These are phyloP conservation scores for Podaxis sp. DNA, from an alignment of 768 basidiomycete genomes.

Conservation along the genomic window DNA sequence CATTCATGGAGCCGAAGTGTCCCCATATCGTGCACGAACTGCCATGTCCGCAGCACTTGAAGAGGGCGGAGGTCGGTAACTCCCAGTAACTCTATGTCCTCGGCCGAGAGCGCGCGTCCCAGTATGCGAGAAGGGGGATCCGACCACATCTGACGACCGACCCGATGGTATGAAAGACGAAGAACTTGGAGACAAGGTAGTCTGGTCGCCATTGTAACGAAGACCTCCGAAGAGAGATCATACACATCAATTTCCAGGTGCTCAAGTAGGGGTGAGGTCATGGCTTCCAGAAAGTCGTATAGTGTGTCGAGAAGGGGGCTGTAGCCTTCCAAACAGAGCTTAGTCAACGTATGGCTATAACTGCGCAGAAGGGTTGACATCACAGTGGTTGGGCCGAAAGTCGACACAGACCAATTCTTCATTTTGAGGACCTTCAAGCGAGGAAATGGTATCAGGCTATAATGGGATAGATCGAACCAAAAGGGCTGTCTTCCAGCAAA, in stretches of 20 bases:
- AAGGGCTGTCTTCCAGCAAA: not conserved
- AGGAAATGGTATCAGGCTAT: not conserved
- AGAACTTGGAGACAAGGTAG: not conserved
- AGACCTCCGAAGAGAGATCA: not conserved
- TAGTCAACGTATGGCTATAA: not conserved
- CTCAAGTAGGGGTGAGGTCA: not conserved
- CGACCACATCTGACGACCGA: not conserved
- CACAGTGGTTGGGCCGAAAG: not conserved
- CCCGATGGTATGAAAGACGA: not conserved
- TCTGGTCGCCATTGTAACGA: not conserved
- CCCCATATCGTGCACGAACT: not conserved
- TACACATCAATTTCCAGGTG: not conserved
- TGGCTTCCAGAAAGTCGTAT: not conserved
- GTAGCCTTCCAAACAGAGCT: not conserved
- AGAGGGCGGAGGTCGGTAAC: not conserved
- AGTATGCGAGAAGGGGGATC: not conserved
- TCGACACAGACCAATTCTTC: not conserved
- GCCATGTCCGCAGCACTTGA: not conserved
- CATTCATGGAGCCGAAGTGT: not conserved
- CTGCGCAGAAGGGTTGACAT: not conserved
- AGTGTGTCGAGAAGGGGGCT: not conserved
- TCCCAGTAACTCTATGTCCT: not conserved
- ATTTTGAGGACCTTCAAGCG: not conserved
- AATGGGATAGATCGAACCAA: not conserved
- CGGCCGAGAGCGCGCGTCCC: not conserved